Evolutionary conservation across 2,329 filamentous ascomycete genomes (phyloP).

Genomic region (Penicillium fuscoglaucum): DNA sequence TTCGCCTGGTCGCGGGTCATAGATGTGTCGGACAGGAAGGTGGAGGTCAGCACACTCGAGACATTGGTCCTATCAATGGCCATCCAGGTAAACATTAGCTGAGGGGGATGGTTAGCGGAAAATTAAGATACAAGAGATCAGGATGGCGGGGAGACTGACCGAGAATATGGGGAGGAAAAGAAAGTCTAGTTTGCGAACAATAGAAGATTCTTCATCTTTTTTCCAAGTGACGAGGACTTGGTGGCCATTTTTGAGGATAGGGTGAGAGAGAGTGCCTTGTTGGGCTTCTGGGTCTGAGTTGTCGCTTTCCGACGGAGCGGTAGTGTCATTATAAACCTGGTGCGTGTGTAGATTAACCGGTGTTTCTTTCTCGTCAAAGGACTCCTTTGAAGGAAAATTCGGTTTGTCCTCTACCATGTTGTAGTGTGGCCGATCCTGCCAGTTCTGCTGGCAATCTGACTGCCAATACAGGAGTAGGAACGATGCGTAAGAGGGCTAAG

Average conservation of each 20-base stretch:
- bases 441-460: background rate
- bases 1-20: background rate
- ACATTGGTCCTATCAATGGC: background rate
- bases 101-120: background rate
- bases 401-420: background rate
- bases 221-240: background rate
- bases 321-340: background rate
- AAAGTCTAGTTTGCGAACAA: background rate
- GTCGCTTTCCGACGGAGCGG: background rate
- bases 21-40: background rate
- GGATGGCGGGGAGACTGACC: background rate
- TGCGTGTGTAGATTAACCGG: background rate
- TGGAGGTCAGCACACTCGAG: background rate
- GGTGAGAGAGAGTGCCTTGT: background rate
- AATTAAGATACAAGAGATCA: background rate
- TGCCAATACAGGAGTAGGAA: background rate
- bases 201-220: background rate
- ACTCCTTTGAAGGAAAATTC: background rate
- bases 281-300: background rate
- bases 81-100: background rate
- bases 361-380: background rate
- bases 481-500: background rate
- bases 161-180: background rate
- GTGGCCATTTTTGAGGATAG: background rate
- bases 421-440: background rate